Conservation (phyloP, 179 eudicot genomes). For the Patellifolia procumbens region DNA sequence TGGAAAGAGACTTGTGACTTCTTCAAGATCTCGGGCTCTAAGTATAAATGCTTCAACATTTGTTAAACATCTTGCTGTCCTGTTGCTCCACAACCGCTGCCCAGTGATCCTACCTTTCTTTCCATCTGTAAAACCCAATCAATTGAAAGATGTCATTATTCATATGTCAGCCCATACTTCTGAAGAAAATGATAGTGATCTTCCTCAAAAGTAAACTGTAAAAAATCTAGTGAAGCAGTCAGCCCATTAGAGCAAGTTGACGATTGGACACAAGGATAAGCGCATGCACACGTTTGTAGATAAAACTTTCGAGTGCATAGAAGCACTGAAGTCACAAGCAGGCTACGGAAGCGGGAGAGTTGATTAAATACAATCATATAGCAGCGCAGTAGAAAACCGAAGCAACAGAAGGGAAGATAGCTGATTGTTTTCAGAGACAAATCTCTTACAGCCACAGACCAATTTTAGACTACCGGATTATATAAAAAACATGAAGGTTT, state of each 20-base stretch:
- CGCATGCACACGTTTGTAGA: not conserved
- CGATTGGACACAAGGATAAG: not conserved
- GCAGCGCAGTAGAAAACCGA: too few species aligned
- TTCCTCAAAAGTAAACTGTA: not conserved
- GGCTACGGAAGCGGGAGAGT: not conserved
- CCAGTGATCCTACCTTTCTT: slow-evolving; percentile 45
- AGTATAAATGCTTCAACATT: slow-evolving; percentile 85
- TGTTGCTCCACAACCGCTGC: slow-evolving; percentile 53
- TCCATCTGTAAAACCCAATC: slow-evolving; percentile 19
- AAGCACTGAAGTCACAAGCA: not conserved
- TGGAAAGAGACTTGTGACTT: slow-evolving; percentile 64
- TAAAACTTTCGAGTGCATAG: not conserved
- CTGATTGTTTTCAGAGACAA: not conserved
- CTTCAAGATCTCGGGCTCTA: slow-evolving; percentile 70
- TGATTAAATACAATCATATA: not conserved
- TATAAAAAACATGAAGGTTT: not conserved
- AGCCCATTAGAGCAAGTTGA: not conserved
- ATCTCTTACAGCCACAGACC: not conserved
- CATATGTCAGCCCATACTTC: too few species aligned
- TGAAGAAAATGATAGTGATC: not conserved
- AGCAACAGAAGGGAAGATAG: not conserved
- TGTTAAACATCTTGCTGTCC: slow-evolving; percentile 59
- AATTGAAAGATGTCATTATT: not conserved
- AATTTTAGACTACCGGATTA: not conserved
- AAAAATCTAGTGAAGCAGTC: not conserved